Conservation (phyloP, 495 filamentous ascomycete species). For the Neurospora africana region DNA sequence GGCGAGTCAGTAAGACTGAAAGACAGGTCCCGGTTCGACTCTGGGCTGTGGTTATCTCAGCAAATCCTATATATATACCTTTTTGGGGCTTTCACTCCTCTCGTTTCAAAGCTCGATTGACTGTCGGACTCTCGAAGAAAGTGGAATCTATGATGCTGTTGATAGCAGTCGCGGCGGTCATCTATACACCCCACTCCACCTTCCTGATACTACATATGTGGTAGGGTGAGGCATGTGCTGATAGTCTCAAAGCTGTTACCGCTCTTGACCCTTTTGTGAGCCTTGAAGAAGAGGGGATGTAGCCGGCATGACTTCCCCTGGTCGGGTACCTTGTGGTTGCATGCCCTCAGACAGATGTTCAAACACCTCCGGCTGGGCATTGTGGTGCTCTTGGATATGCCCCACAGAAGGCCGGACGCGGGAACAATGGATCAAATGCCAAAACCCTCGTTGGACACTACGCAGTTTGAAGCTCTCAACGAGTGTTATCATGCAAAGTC, state of each 20-base stretch:
- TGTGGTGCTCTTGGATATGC: neutral
- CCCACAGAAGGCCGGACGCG: neutral
- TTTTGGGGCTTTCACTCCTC: too few species aligned
- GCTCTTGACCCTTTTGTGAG: neutral
- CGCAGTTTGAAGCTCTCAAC: neutral
- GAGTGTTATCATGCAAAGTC: accelerated
- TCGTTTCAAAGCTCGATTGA: too few species aligned
- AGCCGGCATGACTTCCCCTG: neutral
- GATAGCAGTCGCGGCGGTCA: too few species aligned
- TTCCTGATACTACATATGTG: too few species aligned
- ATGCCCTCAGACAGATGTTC: neutral
- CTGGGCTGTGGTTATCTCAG: too few species aligned
- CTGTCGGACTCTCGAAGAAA: too few species aligned
- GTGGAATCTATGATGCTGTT: too few species aligned
- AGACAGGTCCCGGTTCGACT: too few species aligned
- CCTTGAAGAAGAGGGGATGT: neutral
- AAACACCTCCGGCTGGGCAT: neutral
- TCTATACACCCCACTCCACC: too few species aligned
- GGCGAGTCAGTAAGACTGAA: too few species aligned
- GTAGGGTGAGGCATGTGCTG: neutral
- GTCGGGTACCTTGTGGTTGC: neutral
- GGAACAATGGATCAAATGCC: neutral
- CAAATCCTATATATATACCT: too few species aligned
- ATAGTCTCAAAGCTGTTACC: neutral
- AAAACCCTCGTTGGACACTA: neutral